Base-by-base conservation (phyloP, 306 rosid species). In the Ceratonia siliqua region DNA sequence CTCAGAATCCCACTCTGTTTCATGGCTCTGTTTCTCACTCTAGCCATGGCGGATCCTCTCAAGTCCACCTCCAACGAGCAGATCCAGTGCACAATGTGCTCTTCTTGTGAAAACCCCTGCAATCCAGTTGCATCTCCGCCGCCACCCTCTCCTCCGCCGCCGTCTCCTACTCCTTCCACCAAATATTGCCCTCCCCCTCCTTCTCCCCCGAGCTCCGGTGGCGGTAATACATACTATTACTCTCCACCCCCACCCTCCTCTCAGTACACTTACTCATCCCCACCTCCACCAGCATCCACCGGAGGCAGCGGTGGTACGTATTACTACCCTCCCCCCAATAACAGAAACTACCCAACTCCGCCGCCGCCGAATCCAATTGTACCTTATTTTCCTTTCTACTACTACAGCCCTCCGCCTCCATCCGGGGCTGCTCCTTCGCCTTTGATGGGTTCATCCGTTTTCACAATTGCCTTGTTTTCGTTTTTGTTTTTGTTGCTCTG, bases 301-400 rank as follows among this genome's bases (percentile, higher is more conserved):
- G 77, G 84, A 2, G 83, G 87, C 0, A 48, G 76, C 0, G 61
- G 76, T 0, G 86, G 89, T 10, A 66, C 71, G 1, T 84, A 78
- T 73, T 81, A 85, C 55, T 81, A 87, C 15, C 96, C 99, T 13
- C 97, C 99, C 5, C 93, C 97, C 3, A 25, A 72, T 10, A 15
- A 58, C 83, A 53, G 69, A 7, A 85, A 83, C 76, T 88, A 91
- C 64, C 93, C 93, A 0, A 41, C 72, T 1, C 98, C 98, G 0
- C 98, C 99, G n/a, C 99, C 99, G 5, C 99, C 99, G 1, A 95
- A 95, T 72, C 99, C 98, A 20, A 92, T 95, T 67, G 96, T 95
- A 8, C 96, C 98, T 0, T 95, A 95, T 66, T 95, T 92, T 48
- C 99, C 99, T 1, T 95, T 83, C 72, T 95, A 88, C 79, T 95